Evolutionary conservation across 2,329 filamentous ascomycete species (phyloP).

Genomic region (Colletotrichum falcatum): DNA sequence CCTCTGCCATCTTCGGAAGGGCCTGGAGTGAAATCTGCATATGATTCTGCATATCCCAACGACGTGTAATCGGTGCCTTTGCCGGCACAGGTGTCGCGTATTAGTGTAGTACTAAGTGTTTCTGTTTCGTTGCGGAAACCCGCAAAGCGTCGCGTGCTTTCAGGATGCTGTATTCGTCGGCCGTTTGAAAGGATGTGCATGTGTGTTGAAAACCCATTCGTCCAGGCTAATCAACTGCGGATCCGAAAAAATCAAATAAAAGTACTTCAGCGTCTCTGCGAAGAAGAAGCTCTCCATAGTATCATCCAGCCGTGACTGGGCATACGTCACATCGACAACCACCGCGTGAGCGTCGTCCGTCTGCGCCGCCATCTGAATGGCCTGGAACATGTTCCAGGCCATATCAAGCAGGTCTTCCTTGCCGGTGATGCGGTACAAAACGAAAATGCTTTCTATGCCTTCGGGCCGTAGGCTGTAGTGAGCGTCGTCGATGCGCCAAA

Average conservation of each 20-base stretch:
- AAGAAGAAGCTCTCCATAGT: constrained; percentile 75
- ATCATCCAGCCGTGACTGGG: constrained; percentile 56
- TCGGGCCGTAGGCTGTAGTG: constrained; percentile 64
- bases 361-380: constrained; percentile 58
- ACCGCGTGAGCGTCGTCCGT: constrained; percentile 62
- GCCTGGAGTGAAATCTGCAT: background rate
- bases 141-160: background rate
- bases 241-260: constrained; percentile 77
- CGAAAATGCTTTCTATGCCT: constrained; percentile 66
- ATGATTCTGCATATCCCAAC: background rate
- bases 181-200: constrained; percentile 59
- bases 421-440: constrained; percentile 66
- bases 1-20: background rate
- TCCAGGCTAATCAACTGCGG: constrained; percentile 73
- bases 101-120: constrained; percentile 16
- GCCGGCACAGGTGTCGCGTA: background rate
- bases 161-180: constrained; percentile 10
- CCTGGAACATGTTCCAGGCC: constrained; percentile 66
- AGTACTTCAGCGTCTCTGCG: constrained; percentile 81
- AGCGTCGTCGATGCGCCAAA: constrained; percentile 66
- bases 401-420: constrained; percentile 60
- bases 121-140: background rate
- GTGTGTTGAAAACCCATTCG: constrained; percentile 72
- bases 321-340: constrained; percentile 61
- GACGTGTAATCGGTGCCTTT: background rate